A percentile compares a stretch with the other conserved stretches of the same genome.
These are phyloP conservation scores for Plenodomus lindquistii DNA, from an alignment of 2,329 filamentous ascomycete species.

Conservation along the genomic window DNA sequence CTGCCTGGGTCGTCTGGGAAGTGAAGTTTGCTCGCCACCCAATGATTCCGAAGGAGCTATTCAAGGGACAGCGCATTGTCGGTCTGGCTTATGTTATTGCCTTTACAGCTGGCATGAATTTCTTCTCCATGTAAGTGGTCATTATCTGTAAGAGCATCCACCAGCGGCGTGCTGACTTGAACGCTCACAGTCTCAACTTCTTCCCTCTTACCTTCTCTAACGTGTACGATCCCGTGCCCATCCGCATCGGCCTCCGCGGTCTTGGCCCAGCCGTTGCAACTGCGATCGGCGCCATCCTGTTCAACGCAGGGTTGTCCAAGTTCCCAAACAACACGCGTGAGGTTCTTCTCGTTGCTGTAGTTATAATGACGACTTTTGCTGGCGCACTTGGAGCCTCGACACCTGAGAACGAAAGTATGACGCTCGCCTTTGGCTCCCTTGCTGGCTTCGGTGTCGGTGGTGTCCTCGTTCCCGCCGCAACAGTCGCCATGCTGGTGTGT, in stretches of 20 bases:
- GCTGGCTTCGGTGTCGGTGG: slow-evolving; percentile 46
- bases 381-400: slow-evolving; percentile 36
- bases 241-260: slow-evolving; percentile 39
- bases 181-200: slow-evolving; percentile 28
- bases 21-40: slow-evolving; percentile 44
- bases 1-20: slow-evolving; percentile 43
- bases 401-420: slow-evolving; percentile 35
- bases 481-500: slow-evolving; percentile 39
- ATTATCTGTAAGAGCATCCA: too few species aligned
- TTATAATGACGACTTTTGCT: slow-evolving; percentile 38
- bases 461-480: slow-evolving; percentile 40
- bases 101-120: slow-evolving; percentile 43
- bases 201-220: slow-evolving; percentile 34
- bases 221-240: slow-evolving; percentile 34
- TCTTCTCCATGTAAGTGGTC: slow-evolving; percentile 20
- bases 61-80: slow-evolving; percentile 38
- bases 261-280: slow-evolving; percentile 30
- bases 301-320: slow-evolving; percentile 33
- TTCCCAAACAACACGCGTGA: slow-evolving; percentile 29
- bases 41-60: slow-evolving; percentile 46
- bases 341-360: slow-evolving; percentile 34
- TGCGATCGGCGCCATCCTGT: slow-evolving; percentile 32
- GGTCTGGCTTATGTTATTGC: slow-evolving; percentile 38
- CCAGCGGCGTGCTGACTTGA: too few species aligned
- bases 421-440: slow-evolving; percentile 35